Conservation (phyloP, 345 rosid species). For the Pelargonium nanum region DNA sequence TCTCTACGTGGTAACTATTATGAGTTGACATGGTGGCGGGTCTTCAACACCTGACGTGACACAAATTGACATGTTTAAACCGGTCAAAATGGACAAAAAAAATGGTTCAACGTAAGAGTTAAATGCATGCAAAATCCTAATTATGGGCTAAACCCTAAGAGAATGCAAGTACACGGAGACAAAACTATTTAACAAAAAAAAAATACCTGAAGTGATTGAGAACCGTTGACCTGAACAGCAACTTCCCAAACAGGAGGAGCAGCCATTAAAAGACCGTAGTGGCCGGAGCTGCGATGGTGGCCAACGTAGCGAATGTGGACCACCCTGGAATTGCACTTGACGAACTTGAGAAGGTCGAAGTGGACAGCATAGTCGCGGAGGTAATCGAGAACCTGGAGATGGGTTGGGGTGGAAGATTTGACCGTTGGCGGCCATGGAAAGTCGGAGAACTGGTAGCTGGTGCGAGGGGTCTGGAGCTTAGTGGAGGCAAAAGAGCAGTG, state of each 20-base stretch:
- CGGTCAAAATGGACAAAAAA: too few relatives aligned
- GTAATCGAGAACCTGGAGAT: slow-evolving; percentile 59
- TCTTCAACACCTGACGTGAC: too few relatives aligned
- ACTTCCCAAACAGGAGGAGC: slow-evolving; percentile 79
- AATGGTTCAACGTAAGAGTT: too few relatives aligned
- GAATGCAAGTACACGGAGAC: too few relatives aligned
- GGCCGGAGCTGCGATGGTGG: slow-evolving; percentile 11
- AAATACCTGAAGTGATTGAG: too few relatives aligned
- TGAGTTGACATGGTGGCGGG: too few relatives aligned
- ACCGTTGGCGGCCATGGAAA: slow-evolving; percentile 77
- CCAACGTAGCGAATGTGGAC: slow-evolving; percentile 49
- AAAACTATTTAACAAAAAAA: too few relatives aligned
- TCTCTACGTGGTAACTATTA: too few relatives aligned
- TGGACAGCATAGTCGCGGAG: slow-evolving; percentile 58
- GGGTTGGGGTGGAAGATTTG: slow-evolving; percentile 51
- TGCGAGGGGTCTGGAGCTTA: slow-evolving; percentile 63
- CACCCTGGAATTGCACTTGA: slow-evolving; percentile 65
- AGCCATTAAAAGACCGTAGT: slow-evolving; percentile 33
- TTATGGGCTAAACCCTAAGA: too few relatives aligned
- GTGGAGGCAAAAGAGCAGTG: slow-evolving; percentile 67
- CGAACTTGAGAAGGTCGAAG: slow-evolving; percentile 50
- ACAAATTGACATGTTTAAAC: too few relatives aligned
- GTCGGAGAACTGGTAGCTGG: slow-evolving; percentile 75
- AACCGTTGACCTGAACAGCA: too few relatives aligned
- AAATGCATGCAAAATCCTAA: too few relatives aligned